These are phyloP conservation scores for Carallia brachiata DNA, from an alignment of 345 rosid genomes.

Conservation along the genomic window DNA sequence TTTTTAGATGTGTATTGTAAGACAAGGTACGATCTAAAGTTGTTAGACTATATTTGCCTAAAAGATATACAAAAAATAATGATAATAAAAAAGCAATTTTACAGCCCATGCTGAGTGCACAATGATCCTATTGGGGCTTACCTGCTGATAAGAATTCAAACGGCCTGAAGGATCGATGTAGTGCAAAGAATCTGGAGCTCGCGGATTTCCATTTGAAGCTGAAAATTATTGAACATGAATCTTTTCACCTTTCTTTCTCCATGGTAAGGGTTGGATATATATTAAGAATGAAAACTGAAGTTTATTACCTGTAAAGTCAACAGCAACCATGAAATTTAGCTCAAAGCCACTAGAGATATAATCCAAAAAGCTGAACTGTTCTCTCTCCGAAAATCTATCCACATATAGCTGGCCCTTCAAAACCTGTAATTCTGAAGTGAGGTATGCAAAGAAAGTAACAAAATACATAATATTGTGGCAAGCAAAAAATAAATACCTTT, in stretches of 20 bases:
- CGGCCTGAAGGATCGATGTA: constrained; percentile 76
- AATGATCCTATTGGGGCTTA: constrained; percentile 3
- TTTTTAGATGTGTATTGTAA: no score
- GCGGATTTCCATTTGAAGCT: constrained; percentile 94
- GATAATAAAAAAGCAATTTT: neutral
- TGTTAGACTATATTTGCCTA: no score
- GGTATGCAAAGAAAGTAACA: constrained; percentile 4
- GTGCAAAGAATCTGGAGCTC: constrained; percentile 64
- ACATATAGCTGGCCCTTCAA: constrained; percentile 74
- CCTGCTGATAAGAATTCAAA: constrained; percentile 82
- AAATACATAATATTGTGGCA: neutral
- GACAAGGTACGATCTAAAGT: no score
- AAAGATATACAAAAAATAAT: no score
- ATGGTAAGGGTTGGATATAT: neutral
- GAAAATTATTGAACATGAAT: constrained; percentile 13
- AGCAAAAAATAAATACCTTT: constrained; percentile 45
- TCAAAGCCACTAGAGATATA: constrained; percentile 82
- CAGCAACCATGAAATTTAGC: constrained; percentile 88
- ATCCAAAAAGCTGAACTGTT: constrained; percentile 72
- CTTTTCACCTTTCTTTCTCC: neutral
- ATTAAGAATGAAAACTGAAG: neutral
- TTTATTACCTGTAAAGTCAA: constrained; percentile 80
- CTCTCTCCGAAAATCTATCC: constrained; percentile 60
- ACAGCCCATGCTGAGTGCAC: neutral
- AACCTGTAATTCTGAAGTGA: constrained; percentile 35